Base-by-base conservation (phyloP, 306 rosid genomes). In the Vicia sativa region DNA sequence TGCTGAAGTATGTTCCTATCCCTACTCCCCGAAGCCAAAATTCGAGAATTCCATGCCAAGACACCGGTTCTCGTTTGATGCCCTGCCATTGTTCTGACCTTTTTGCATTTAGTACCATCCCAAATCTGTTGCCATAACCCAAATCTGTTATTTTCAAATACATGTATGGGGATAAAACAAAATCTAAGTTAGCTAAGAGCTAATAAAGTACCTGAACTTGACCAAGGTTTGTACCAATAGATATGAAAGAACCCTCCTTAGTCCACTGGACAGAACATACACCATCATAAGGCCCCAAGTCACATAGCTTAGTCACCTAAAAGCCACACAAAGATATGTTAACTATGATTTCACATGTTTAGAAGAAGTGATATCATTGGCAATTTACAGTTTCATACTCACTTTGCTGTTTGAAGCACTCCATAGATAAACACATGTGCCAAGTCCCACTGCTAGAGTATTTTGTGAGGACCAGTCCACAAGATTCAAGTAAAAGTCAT, bases 381-480 rank as follows among this genome's bases (percentile, higher is more conserved):
- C 4, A 52, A 3, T 52, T 52, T 3, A 7, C 14, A 62, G 43
- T 5, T 65, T 34, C 3, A 44, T 53, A 77, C 86, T 79, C 19
- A 90, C 99, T 77, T 81, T 90, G 85, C 97, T 86, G 77, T 93
- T 93, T 73, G 97, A 80, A 50, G 99, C 99, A 48, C 96, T 93
- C 97, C 97, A 93, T 10, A 93, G 86, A 79, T 93, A 93, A 68
- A 93, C 99, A 41, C 92, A 88, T 15, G 96, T 93, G 13, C 99
- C 99, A 54, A 93, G 72, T 11, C 96, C 99, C 67, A 93, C 99
- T 2, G 99, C 99, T 11, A 93, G 91, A 39, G 87, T 83, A 82
- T 93, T 93, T 59, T 95, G 99, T n/a, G 96, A 88, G 37, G 99
- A 95, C 99, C 99, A 95, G 72, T 95, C 99, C 70, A 95, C 99